Base-by-base conservation (phyloP, 495 filamentous ascomycete genomes). In the Chaetomium tenue region DNA sequence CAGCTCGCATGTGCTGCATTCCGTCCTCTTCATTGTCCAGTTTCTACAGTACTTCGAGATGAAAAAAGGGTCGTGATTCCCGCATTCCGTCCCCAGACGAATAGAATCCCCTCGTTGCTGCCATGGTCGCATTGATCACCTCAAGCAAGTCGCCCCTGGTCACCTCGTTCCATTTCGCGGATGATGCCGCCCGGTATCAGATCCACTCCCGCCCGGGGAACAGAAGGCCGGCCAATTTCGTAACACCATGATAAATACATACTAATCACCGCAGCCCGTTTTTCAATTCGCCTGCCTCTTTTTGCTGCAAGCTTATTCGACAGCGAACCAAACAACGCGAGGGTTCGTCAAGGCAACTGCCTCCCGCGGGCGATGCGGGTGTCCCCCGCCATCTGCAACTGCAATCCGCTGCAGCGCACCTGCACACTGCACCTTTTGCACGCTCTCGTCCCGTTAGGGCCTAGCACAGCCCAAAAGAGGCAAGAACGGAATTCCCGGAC, bases 271-370 rank as follows among this genome's bases (percentile, higher is more conserved):
- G 40, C 40, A 16, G 13, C 25, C 50, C 50, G 22, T 15, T 28
- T 16, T 6, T 28, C 52, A 52, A 33, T 26, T 26, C 25, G 28
- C 22, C 13, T 18, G 40, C 33, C 33, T 37, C 33, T 37, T 37
- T 18, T 44, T 18, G 16, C 40, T 50, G 47, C 7, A 18, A 0
- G n/a, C 13, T 44, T 15, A 44, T 44, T 44, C 40, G 40, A 44
- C 33, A 37, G 9, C 33, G 6, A 37, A 37, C 5, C n/a, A 18
- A 20, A 47, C 44, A 47, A 47, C 15, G 44, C 33, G 46, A n/a
- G 22, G 53, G 53, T 55, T 55, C 28, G n/a, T 42, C 54, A 28
- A 57, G 33, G 33, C n/a, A n/a, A n/a, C n/a, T 57, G 37, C 54
- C 33, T 55, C 11, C 9, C 37, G 16, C 28, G 18, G 28, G 2